Base-by-base conservation (phyloP, 176 grass and related monocot genomes). In the Oryza longistaminata region DNA sequence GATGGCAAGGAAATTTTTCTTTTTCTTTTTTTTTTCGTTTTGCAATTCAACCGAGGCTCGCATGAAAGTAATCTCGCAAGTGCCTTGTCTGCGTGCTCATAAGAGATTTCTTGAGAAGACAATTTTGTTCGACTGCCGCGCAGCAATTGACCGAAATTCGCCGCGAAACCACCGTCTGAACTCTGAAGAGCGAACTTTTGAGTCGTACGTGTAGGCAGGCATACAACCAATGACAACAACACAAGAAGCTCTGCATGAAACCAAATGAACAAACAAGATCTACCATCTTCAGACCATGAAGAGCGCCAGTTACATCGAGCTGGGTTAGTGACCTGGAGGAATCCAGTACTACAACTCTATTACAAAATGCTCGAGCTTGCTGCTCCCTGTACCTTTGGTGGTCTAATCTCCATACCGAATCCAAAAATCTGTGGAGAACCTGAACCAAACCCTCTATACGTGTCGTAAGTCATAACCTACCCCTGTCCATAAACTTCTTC, bases 401-500 rank as follows among this genome's bases (percentile, higher is more conserved):
- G 45, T 58, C 68, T 82, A 82, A 71, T 25, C 75, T 79, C 75
- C 75, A 49, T 43, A 21, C 66, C 11, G 70, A 84, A 71, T 89
- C 76, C 40, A 64, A 92, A 92, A 87, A 86, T 35, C 55, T 66
- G 17, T 71, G 15, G 64, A 83, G 40, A 74, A 52, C 53, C 17
- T 58, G 53, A 58, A 19, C 53, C 52, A 55, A 55, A 55, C 10
- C 34, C 7, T 87, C 55, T 83, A 83, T 61, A 67, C 72, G 53
- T 65, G 64, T 94, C 77, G 92, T 53, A 96, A 86, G 64, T 94
- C 77, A 94, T 53, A 96, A 86, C 66, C 90, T 86, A 85, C 86
- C 79, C 75, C 86, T 84, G 29, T 91, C 64, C 91, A 99, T 99
- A 71, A 99, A 91, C 73, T 88, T 96, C 67, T 96, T 96, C 24